Evolutionary conservation across 2,329 filamentous ascomycete genomes (phyloP).

Genomic region (Diaporthe destruens): DNA sequence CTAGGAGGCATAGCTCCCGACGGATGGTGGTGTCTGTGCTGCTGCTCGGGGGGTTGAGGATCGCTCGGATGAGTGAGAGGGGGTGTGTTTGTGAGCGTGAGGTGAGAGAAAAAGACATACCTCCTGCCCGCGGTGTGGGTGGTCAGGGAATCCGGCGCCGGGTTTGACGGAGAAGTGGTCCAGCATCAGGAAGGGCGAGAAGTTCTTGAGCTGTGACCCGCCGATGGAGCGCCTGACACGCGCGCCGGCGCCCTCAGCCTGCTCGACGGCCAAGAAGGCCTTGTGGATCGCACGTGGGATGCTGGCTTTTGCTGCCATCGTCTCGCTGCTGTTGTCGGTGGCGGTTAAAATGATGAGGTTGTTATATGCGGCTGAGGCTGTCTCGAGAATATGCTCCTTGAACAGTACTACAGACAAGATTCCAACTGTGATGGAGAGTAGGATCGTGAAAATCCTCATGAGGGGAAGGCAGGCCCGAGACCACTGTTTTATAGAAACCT

Average conservation of each 20-base stretch:
- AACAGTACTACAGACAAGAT: slow-evolving; percentile 53
- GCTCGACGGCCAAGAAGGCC: slow-evolving; percentile 86
- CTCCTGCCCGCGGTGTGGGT: slow-evolving; percentile 54
- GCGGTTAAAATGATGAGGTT: not conserved
- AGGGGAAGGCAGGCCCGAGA: slow-evolving; percentile 25
- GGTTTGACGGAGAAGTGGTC: slow-evolving; percentile 88
- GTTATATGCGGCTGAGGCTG: slow-evolving; percentile 44
- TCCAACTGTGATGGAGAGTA: slow-evolving; percentile 55
- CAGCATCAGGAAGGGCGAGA: slow-evolving; percentile 95
- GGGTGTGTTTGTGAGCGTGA: not conserved
- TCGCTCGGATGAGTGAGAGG: not conserved
- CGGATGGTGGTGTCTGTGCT: too few relatives aligned
- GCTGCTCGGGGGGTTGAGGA: too few relatives aligned
- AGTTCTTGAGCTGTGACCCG: slow-evolving; percentile 83
- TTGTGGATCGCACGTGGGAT: slow-evolving; percentile 82
- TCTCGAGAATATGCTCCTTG: slow-evolving; percentile 49
- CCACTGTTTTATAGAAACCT: not conserved
- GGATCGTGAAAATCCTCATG: slow-evolving; percentile 56
- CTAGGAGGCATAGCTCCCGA: too few relatives aligned
- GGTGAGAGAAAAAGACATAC: slow-evolving; percentile 46
- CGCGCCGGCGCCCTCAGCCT: slow-evolving; percentile 89
- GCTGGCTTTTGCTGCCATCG: slow-evolving; percentile 67
- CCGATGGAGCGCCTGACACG: slow-evolving; percentile 89
- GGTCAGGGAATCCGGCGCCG: slow-evolving; percentile 91
- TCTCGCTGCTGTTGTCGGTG: slow-evolving; percentile 34